Percentiles rank a stretch among this genome's conserved stretches.
Conservation (phyloP, 805 yeast genomes). For the Metschnikowia amazonensis region DNA sequence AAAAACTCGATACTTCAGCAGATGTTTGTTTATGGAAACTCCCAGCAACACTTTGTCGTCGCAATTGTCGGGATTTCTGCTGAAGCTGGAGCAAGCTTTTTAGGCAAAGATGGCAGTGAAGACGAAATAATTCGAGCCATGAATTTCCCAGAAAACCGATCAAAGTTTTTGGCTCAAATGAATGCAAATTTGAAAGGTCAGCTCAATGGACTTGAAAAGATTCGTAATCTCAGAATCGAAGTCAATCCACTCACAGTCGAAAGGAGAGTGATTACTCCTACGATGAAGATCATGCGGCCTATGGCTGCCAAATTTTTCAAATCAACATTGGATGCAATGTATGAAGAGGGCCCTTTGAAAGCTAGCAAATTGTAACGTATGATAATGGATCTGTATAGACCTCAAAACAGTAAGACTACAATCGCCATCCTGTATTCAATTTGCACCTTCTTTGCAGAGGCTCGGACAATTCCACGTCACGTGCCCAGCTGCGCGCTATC, state of each 20-base stretch:
- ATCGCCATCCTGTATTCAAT: not conserved
- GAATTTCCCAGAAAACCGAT: conserved; percentile 25
- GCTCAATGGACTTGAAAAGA: conserved; percentile 58
- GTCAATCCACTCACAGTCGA: conserved; percentile 58
- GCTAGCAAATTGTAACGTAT: not conserved
- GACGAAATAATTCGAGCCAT: conserved; percentile 24
- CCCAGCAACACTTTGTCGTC: conserved; percentile 7
- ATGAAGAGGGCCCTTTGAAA: conserved; percentile 17
- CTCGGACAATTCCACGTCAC: not conserved
- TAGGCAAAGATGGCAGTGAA: not conserved
- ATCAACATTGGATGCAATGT: conserved; percentile 1
- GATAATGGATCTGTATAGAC: not conserved
- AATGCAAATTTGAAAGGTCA: conserved; percentile 30
- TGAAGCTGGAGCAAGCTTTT: conserved; percentile 18
- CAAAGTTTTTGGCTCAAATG: conserved; percentile 30
- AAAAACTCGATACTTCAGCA: conserved; percentile 9
- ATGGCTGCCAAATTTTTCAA: conserved; percentile 25
- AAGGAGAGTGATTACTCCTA: conserved; percentile 64
- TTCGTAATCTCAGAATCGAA: conserved; percentile 49
- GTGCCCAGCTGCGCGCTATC: conserved; percentile 5
- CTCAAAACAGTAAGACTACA: not conserved
- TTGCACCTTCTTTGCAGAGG: not conserved
- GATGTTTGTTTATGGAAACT: conserved; percentile 13
- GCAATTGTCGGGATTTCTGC: conserved; percentile 23
- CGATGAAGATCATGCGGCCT: conserved; percentile 47